Conservation (phyloP, 1,139 yeast genomes). For the Saccharomyces hybrid region DNA sequence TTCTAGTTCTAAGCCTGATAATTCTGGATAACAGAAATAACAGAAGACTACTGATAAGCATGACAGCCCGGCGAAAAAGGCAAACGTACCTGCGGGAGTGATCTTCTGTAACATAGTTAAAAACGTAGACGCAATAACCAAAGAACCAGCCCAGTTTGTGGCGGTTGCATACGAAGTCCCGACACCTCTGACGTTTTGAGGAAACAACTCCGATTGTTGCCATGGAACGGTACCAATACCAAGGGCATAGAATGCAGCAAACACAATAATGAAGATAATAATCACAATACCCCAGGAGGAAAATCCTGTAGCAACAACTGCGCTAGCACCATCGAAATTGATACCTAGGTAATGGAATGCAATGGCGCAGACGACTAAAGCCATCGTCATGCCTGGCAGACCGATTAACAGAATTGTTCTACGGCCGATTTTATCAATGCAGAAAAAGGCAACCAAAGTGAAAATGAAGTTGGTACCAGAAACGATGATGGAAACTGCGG, state of each 20-base stretch:
- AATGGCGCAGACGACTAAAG: constrained; percentile 70
- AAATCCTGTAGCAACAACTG: constrained; percentile 42
- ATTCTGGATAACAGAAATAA: constrained; percentile 83
- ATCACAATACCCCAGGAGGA: constrained; percentile 83
- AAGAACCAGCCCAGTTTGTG: constrained; percentile 92
- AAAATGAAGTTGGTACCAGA: constrained; percentile 90
- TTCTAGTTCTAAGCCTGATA: constrained; percentile 82
- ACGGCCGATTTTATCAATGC: constrained; percentile 82
- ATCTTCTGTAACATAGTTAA: constrained; percentile 88
- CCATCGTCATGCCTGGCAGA: constrained; percentile 69
- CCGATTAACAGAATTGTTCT: constrained; percentile 67
- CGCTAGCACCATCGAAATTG: constrained; percentile 44
- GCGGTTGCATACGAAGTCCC: constrained; percentile 90
- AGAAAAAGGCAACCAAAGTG: constrained; percentile 72
- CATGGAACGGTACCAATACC: constrained; percentile 98
- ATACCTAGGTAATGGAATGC: constrained; percentile 80
- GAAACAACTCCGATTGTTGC: constrained; percentile 94
- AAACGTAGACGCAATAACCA: constrained; percentile 84
- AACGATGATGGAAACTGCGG: constrained; percentile 87
- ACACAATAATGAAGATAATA: constrained; percentile 75
- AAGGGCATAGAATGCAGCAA: constrained; percentile 82
- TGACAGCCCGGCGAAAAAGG: constrained; percentile 80
- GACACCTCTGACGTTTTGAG: constrained; percentile 85
- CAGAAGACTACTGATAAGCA: constrained; percentile 62
- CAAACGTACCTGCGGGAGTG: constrained; percentile 92